Evolutionary conservation across 176 grass and related monocot genomes (phyloP), one percentile per base, ranked within the genome.

Genomic region (Eragrostis nindensis): DNA sequence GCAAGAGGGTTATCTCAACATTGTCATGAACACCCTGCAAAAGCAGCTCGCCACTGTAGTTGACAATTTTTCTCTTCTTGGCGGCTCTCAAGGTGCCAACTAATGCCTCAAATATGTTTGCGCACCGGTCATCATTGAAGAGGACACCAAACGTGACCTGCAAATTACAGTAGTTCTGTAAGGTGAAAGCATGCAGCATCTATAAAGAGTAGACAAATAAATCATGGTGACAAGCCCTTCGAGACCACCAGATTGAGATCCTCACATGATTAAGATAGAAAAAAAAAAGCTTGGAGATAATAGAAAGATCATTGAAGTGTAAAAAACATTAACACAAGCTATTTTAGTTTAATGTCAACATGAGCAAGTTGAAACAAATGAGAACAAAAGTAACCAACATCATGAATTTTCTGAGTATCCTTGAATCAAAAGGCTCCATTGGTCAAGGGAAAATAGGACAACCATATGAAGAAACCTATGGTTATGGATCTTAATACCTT

Each of bases 1-100:
- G 90, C 62, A 90, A 61, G 46, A 97, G 83, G 25, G 41, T 87
- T 83, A 98, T 95, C 77, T 98, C 92, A 61, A 93, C 92, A 70
- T 95, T 93, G 90, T 93, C 95, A 49, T 98, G 95, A 45, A 91
- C 95, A 57, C 95, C 95, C 71, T 98, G 95, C 66, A 98, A 90
- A 62, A 98, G 90, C 74, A 98, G 60, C 48, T 98, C 95, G 0
- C 95, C 95, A 8, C 89, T 88, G 49, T 93, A 98, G 19, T 75
- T 83, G 62, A 98, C 49, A 32, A 95, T 19, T 70, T 94, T 94
- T 63, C 94, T 90, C 70, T 92, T 94, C 77, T 97, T 97, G 13
- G 92, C 87, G 0, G 94, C 94, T 16, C 94, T 71, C 63, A 97
- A 80, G 67, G 92, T 97, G 56, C 94, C 92, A 21, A 97, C 94